Conservation (phyloP, 1,139 yeast genomes). For the Hansenula sp. region DNA sequence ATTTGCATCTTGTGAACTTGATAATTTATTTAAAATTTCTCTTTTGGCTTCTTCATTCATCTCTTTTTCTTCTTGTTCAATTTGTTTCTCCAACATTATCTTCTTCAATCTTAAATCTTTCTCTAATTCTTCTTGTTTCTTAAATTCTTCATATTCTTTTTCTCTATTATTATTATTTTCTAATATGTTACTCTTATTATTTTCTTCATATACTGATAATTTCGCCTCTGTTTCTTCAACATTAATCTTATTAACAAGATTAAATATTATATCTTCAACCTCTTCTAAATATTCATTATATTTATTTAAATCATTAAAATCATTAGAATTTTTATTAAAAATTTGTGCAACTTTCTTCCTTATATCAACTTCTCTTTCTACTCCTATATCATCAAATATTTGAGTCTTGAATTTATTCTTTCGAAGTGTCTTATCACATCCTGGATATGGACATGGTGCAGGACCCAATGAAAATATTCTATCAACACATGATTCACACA, state of each 20-base stretch:
- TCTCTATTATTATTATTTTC: constrained; percentile 71
- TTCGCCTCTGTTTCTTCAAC: constrained; percentile 67
- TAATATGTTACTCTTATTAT: constrained; percentile 70
- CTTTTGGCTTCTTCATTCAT: constrained; percentile 54
- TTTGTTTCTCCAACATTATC: constrained; percentile 59
- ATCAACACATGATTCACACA: constrained; percentile 95
- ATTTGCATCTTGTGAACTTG: constrained; percentile 49
- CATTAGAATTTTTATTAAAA: constrained; percentile 77
- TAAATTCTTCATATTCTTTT: constrained; percentile 58
- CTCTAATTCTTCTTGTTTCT: constrained; percentile 46
- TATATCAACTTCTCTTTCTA: constrained; percentile 90
- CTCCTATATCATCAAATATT: constrained; percentile 81
- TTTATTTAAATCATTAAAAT: constrained; percentile 56
- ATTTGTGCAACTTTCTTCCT: constrained; percentile 73
- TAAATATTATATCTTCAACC: constrained; percentile 77
- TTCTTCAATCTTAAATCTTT: constrained; percentile 57
- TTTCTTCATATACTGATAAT: constrained; percentile 66
- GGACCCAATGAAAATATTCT: constrained; percentile 93
- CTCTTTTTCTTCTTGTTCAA: constrained; percentile 65
- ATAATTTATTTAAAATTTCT: constrained; percentile 67
- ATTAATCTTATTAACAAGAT: constrained; percentile 66
- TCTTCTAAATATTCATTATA: constrained; percentile 80
- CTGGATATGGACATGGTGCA: constrained; percentile 92
- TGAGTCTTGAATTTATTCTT: constrained; percentile 90
- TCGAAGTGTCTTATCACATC: constrained; percentile 82